Conservation (phyloP, 257 asterid species). For the Thymus mandschuricus region DNA sequence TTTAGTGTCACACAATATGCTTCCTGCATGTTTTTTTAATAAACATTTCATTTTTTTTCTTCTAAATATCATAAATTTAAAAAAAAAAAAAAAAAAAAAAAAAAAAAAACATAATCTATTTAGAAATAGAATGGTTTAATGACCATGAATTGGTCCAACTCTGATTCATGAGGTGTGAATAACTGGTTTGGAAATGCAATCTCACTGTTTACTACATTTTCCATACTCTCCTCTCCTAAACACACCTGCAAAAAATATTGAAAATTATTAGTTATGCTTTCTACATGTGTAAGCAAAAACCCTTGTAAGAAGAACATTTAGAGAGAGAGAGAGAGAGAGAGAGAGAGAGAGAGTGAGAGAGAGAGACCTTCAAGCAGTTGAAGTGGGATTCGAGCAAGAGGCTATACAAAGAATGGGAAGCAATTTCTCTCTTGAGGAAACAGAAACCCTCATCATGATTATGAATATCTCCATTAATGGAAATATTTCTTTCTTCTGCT, state of each 20-base stretch:
- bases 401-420: conserved; percentile 45
- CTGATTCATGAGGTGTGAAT: conserved; percentile 33
- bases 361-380: conserved; percentile 49
- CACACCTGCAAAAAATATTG: conserved; percentile 34
- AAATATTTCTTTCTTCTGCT: conserved; percentile 16
- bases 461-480: conserved; percentile 29
- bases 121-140: no score
- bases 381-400: conserved; percentile 44
- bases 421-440: conserved; percentile 39
- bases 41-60: background rate
- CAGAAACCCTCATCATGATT: conserved; percentile 20
- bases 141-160: conserved; percentile 65
- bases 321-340: background rate
- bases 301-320: background rate
- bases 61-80: background rate
- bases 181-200: conserved; percentile 7
- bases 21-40: conserved; percentile 40
- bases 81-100: background rate
- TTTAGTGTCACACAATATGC: conserved; percentile 48
- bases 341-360: background rate
- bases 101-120: background rate
- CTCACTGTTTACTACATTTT: background rate
- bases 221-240: conserved; percentile 31
- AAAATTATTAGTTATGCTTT: background rate
- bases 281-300: background rate